Percentiles rank a stretch among this genome's conserved stretches.
These are phyloP conservation scores for Hymenochaete sp. DNA, from an alignment of 1,284 basidiomycete genomes.

Conservation along the genomic window DNA sequence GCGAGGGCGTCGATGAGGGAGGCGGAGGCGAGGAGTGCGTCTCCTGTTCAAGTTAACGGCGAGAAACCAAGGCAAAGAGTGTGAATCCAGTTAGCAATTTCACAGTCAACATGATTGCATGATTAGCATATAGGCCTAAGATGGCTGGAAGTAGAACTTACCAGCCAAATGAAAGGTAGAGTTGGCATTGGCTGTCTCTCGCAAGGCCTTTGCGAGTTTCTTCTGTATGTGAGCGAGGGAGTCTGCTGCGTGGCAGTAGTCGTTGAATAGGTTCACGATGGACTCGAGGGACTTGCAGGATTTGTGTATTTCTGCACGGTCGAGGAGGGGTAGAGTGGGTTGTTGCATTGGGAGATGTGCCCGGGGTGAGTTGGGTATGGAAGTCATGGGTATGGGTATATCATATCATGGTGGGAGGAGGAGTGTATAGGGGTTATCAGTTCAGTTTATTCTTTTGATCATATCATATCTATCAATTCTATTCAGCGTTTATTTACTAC, in stretches of 20 bases:
- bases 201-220: constrained; percentile 60
- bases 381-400: no score
- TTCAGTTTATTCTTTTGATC: no score
- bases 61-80: background rate
- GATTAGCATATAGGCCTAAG: background rate
- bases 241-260: constrained; percentile 62
- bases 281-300: constrained; percentile 67
- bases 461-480: no score
- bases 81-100: background rate
- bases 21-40: constrained; percentile 54
- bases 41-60: constrained; percentile 33
- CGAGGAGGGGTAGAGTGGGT: constrained; percentile 27
- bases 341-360: no score
- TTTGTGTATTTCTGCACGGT: constrained; percentile 66
- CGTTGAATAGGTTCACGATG: constrained; percentile 55
- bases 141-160: constrained; percentile 27
- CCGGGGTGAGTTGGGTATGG: no score
- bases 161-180: constrained; percentile 54
- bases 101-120: background rate
- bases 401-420: no score
- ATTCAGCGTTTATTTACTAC: no score
- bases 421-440: no score
- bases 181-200: constrained; percentile 54
- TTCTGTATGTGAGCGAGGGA: constrained; percentile 60
- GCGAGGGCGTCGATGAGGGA: constrained; percentile 57